phyloP scores from a whole-genome alignment of 495 filamentous ascomycete genomes.

The Talaromyces stipitatus region DNA sequence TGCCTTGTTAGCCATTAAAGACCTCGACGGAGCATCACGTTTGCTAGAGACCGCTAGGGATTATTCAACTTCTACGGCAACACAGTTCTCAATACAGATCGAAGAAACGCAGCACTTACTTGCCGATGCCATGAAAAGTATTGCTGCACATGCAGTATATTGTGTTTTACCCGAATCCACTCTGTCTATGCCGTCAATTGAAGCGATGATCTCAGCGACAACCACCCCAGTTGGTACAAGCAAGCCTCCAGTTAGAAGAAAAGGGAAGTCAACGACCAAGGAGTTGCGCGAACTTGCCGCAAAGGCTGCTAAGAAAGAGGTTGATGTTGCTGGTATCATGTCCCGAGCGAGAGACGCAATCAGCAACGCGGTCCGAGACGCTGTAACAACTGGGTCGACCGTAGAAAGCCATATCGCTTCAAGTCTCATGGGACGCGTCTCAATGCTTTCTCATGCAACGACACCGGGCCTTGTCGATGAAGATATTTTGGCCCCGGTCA shows the following conservation, averaged over 20 bases:
- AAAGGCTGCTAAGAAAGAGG: constrained; percentile 21
- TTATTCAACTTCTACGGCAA: constrained; percentile 27
- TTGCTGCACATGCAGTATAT: constrained; percentile 75
- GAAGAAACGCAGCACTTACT: constrained; percentile 42
- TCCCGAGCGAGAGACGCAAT: constrained; percentile 33
- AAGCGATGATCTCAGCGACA: neutral
- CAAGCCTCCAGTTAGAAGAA: neutral
- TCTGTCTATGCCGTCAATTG: constrained; percentile 67
- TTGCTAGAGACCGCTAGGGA: constrained; percentile 26
- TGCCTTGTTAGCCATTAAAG: constrained; percentile 28
- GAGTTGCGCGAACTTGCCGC: neutral
- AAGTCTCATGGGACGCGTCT: constrained; percentile 38
- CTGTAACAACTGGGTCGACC: constrained; percentile 35
- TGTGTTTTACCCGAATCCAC: constrained; percentile 88
- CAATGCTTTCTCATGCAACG: constrained; percentile 38
- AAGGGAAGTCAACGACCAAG: constrained; percentile 1
- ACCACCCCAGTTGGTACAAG: neutral
- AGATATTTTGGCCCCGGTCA: constrained; percentile 32
- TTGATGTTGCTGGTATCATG: constrained; percentile 35
- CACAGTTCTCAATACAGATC: constrained; percentile 33
- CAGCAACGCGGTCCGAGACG: constrained; percentile 28
- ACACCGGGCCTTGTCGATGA: constrained; percentile 20
- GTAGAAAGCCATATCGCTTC: constrained; percentile 38
- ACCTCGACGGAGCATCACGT: constrained; percentile 31
- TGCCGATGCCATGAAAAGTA: constrained; percentile 52